Evolutionary conservation across 768 basidiomycete genomes (phyloP).

Genomic region (Leccinum imitatum): DNA sequence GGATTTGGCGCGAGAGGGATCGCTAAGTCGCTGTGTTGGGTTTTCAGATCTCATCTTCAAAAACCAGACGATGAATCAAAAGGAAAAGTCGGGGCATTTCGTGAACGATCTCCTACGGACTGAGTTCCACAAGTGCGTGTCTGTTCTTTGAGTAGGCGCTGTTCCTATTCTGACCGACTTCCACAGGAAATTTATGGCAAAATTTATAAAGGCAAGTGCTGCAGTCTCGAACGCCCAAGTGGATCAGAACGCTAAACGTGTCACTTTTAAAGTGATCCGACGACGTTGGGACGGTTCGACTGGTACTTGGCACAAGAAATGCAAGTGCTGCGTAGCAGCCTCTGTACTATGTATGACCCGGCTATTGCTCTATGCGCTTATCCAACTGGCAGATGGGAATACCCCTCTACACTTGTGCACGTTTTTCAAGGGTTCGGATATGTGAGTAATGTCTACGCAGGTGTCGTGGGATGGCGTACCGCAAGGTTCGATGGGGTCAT

Average conservation of each 20-base stretch:
- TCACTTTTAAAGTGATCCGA: conserved; percentile 8
- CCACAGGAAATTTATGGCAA: conserved; percentile 94
- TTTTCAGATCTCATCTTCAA: conserved; percentile 91
- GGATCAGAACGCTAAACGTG: background rate
- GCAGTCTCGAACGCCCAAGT: background rate
- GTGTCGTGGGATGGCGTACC: background rate
- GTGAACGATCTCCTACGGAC: conserved; percentile 95
- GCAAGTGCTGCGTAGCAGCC: background rate
- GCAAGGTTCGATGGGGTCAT: background rate
- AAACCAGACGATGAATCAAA: conserved; percentile 83
- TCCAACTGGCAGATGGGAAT: background rate
- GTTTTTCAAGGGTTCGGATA: background rate
- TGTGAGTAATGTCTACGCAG: background rate
- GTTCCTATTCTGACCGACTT: conserved; percentile 14
- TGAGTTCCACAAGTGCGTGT: conserved; percentile 85
- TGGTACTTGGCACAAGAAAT: background rate
- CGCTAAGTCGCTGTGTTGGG: background rate
- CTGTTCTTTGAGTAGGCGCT: background rate
- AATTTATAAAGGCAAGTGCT: conserved; percentile 75
- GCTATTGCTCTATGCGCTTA: background rate
- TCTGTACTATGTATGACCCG: background rate
- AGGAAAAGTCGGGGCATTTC: conserved; percentile 72
- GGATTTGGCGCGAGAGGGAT: background rate
- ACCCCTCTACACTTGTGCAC: background rate
- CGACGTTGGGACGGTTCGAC: background rate